Evolutionary conservation across 2,329 filamentous ascomycete species (phyloP), one percentile per base, ranked within the genome.

Genomic region (Microdochium bolleyi): DNA sequence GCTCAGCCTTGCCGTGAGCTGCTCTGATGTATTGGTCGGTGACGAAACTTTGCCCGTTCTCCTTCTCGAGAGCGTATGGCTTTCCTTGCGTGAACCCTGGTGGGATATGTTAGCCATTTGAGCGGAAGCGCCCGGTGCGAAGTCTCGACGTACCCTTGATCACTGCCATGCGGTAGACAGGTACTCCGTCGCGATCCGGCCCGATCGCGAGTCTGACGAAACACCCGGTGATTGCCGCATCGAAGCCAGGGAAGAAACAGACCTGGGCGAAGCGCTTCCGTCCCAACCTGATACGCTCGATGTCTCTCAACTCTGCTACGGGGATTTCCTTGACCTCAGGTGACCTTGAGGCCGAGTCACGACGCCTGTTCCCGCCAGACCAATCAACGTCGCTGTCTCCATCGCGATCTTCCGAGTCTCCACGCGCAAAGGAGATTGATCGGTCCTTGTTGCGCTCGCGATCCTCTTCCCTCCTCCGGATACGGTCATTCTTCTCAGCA

Each of bases 181-280:
- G 87, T 54, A 85, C 75, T 3, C 87, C 85, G 3, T 84, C 78
- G 11, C 81, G 80, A 64, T 95, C 87, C 13, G 86, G 79, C 1
- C 92, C 92, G 53, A 96, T 82, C 56, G 85, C 88, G 58, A 97
- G 83, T 51, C 94, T 88, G 37, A 87, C 86, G 66, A 88, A 99
- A 68, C 91, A 95, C 51, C 90, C 90, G 16, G 77, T 83, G 62
- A 96, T 88, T 27, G 87, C 80, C 9, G 87, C 74, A 53, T 95
- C 88, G 60, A 99, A 96, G 3, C 86, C 86, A 11, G 94, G 94
- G 60, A 92, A 92, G 73, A 95, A 96, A 76, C 91, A 96, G 52
- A 96, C 87, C 63, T 92, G 84, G 7, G 88, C 87, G 67, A 99
- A 96, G 63, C 91, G 88, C 59, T 82, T 87, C 56, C 94, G 83